Conservation (phyloP, 306 rosid species). For the Datisca glomerata region DNA sequence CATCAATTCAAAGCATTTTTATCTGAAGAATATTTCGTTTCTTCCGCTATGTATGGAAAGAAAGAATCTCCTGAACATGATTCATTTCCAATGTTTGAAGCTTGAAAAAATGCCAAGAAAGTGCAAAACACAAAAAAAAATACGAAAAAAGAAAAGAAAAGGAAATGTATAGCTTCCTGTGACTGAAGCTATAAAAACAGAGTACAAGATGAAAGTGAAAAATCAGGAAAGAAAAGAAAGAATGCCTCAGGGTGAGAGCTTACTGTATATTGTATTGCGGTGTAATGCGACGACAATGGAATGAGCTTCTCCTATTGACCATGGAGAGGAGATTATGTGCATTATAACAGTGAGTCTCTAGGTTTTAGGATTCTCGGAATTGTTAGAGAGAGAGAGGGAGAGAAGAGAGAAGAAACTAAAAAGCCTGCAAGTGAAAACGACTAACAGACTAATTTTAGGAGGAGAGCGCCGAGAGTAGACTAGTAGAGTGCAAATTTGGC, state of each 20-base stretch:
- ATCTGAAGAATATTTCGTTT: too few relatives aligned
- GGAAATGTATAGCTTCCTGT: constrained; percentile 1
- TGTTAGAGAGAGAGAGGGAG: constrained; percentile 13
- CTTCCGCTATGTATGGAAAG: too few relatives aligned
- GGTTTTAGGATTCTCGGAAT: constrained; percentile 28
- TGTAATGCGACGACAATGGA: constrained; percentile 4
- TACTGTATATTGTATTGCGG: not conserved
- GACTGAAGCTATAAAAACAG: too few relatives aligned
- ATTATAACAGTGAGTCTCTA: constrained; percentile 14
- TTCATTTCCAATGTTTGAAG: too few relatives aligned
- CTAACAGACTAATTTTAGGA: constrained; percentile 5
- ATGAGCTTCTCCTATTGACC: constrained; percentile 2
- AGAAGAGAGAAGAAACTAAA: constrained; percentile 7
- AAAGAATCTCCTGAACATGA: too few relatives aligned
- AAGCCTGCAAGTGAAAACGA: constrained; percentile 10
- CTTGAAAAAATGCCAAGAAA: too few relatives aligned
- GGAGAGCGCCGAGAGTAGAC: not conserved
- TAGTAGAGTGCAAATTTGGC: too few relatives aligned
- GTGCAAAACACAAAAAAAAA: not conserved
- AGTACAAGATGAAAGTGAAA: too few relatives aligned
- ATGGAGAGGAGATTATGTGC: constrained; percentile 6
- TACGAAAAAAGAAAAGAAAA: not conserved
- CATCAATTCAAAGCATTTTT: too few relatives aligned
- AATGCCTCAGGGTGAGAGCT: constrained; percentile 4
- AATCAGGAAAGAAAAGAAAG: not conserved